phyloP scores from a whole-genome alignment of 805 yeast species.

The Suhomyces pyralidae region DNA sequence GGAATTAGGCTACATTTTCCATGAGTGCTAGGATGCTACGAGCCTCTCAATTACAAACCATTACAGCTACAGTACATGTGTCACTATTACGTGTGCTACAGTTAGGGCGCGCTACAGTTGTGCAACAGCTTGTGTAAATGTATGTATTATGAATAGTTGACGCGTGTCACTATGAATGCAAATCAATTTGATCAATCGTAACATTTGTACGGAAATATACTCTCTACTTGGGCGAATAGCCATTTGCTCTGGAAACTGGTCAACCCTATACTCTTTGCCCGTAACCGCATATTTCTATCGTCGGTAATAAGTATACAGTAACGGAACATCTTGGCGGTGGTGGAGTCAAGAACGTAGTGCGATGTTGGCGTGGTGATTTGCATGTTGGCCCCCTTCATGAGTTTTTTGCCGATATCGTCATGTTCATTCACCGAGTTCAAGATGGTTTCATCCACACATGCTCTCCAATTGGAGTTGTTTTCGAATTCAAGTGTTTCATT shows the following conservation, averaged over 20 bases:
- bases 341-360: constrained; percentile 20
- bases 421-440: constrained; percentile 47
- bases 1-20: not conserved
- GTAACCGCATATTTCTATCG: constrained; percentile 66
- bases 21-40: not conserved
- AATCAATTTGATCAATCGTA: constrained; percentile 35
- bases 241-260: constrained; percentile 57
- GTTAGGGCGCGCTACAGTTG: not conserved
- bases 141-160: not conserved
- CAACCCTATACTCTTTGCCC: constrained; percentile 58
- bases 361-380: constrained; percentile 16
- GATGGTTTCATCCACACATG: constrained; percentile 68
- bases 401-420: constrained; percentile 38
- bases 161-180: constrained; percentile 1
- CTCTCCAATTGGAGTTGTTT: constrained; percentile 68
- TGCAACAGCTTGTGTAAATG: not conserved
- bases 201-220: constrained; percentile 47
- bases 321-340: constrained; percentile 43
- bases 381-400: constrained; percentile 40
- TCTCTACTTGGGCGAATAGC: constrained; percentile 54
- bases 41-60: not conserved
- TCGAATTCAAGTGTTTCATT: constrained; percentile 75
- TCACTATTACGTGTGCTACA: not conserved
- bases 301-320: constrained; percentile 69
- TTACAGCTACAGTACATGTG: not conserved